phyloP scores from a whole-genome alignment of 257 asterid genomes.

The Lithospermum erythrorhizon region DNA sequence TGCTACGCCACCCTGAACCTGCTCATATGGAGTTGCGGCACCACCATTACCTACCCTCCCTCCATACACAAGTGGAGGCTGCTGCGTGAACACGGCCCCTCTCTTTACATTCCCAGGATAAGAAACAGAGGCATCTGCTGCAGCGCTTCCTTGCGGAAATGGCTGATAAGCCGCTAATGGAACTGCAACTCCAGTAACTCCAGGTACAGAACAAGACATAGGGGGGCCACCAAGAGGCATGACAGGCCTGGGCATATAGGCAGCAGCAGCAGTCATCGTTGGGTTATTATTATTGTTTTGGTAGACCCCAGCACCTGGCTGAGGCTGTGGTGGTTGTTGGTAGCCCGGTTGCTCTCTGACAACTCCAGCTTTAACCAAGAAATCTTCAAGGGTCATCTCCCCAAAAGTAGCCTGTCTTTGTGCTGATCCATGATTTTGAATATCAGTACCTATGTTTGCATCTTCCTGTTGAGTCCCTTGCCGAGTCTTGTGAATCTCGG shows the following conservation, averaged over 20 bases:
- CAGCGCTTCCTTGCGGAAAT: constrained; percentile 26
- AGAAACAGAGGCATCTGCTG: constrained; percentile 10
- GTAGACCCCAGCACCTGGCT: constrained; percentile 24
- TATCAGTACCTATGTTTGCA: neutral
- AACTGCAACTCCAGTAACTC: constrained; percentile 6
- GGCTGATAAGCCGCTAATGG: constrained; percentile 15
- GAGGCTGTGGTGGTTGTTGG: constrained; percentile 10
- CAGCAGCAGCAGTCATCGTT: constrained; percentile 15
- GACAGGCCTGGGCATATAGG: constrained; percentile 21
- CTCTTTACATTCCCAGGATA: constrained; percentile 23
- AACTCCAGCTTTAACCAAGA: constrained; percentile 54
- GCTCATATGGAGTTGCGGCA: constrained; percentile 3
- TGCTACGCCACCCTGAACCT: constrained; percentile 10
- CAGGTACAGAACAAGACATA: neutral
- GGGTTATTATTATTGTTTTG: constrained; percentile 19
- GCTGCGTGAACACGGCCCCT: constrained; percentile 29
- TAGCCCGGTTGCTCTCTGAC: constrained; percentile 27
- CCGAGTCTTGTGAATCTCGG: constrained; percentile 35
- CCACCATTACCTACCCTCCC: constrained; percentile 44
- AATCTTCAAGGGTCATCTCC: constrained; percentile 70
- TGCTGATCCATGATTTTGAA: constrained; percentile 8
- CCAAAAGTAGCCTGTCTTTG: constrained; percentile 43
- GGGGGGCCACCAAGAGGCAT: constrained; percentile 12
- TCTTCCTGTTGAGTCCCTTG: constrained; percentile 4
- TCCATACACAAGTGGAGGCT: constrained; percentile 16